Base-by-base conservation (phyloP, 164 flowering plant species). In the Kingdonia uniflora region DNA sequence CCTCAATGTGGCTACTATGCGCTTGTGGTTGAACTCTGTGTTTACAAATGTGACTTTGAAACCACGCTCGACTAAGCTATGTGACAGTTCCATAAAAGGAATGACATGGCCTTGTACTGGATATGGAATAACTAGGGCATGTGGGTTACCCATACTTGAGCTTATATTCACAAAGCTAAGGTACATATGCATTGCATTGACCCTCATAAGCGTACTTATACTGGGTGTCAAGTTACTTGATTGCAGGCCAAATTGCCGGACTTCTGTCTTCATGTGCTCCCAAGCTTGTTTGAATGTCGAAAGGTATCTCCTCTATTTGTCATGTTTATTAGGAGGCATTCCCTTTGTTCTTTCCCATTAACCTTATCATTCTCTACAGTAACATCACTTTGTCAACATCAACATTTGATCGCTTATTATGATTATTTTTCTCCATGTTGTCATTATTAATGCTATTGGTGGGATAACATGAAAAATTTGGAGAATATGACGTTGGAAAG, bases 31-130 rank as follows among this genome's bases (percentile, higher is more conserved):
- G 14, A 47, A 47, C 29, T 47, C 26, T 47, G 51, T 47, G 26
- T 47, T 47, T 20, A 47, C 29, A 47, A 47, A 47, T 5, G 51
- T 47, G 29, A 47, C 19, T 15, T 47, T 21, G 51, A 47, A 12
- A 21, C 51, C 51, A 11, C n/a, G 29, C 15, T 47, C n/a, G 11
- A 47, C 51, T 22, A 47, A 23, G 4, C 21, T 4, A 14, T 23
- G 51, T n/a, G 51, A 47, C 13, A 47, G 51, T 21, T 47, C 51
- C 51, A 47, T 47, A n/a, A 17, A 20, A 20, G 51, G 29, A 7
- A 47, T 47, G 29, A 47, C 29, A 47, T 47, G 51, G 29, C 51
- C 51, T 22, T 47, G 51, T 13, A 47, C 25, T 47, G 51, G 51
- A 22, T 47, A 47, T 47, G 51, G 51, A 0, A 47, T 25, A 47